phyloP scores from a whole-genome alignment of 805 yeast genomes.

The Hanseniaspora valbyensis region DNA sequence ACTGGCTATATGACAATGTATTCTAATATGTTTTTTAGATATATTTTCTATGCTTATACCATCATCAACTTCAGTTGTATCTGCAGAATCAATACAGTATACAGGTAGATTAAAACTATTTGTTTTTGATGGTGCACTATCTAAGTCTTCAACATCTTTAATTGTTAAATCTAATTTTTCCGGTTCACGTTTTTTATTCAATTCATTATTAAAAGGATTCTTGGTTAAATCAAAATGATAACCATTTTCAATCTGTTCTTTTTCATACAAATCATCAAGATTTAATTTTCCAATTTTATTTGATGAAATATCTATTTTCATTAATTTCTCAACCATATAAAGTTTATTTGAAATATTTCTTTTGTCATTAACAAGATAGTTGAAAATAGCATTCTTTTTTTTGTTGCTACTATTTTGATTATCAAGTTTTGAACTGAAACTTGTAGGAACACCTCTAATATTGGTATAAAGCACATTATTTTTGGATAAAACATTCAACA shows the following conservation, averaged over 20 bases:
- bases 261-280: not conserved
- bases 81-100: slow-evolving; percentile 62
- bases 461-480: not conserved
- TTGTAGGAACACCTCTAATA: not conserved
- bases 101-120: not conserved
- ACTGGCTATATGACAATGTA: slow-evolving; percentile 65
- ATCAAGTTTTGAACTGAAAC: not conserved
- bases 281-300: not conserved
- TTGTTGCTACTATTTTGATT: too few relatives aligned
- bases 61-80: slow-evolving; percentile 88
- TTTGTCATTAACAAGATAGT: not conserved
- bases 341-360: not conserved
- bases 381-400: not conserved
- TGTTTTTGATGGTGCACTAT: not conserved
- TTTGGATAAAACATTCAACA: not conserved
- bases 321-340: not conserved
- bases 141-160: not conserved
- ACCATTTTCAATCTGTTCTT: not conserved
- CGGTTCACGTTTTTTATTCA: not conserved
- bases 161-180: not conserved
- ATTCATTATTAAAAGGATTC: not conserved
- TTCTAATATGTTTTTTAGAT: slow-evolving; percentile 29
- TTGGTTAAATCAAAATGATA: not conserved
- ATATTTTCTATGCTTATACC: slow-evolving; percentile 55
- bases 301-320: not conserved